Evolutionary conservation across 108 stramenopile genomes (phyloP), one percentile per base, ranked within the genome.

Genomic region (Skeletonema grethae): DNA sequence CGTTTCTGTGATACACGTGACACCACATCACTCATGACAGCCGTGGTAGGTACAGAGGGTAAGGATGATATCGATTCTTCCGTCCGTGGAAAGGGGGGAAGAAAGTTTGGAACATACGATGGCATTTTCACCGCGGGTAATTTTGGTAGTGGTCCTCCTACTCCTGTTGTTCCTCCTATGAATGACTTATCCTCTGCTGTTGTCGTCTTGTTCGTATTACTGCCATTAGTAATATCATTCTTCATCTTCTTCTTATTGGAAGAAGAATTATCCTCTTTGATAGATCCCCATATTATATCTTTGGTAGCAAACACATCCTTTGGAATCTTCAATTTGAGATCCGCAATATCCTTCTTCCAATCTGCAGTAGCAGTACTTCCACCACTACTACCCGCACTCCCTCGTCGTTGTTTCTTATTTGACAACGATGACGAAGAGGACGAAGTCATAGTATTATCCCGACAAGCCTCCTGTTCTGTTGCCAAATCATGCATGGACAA

Each of bases 401-500:
- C 60, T 61, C 60, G 60, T 36, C 60, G 60, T 61, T 61, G 60
- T 20, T 36, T 32, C 60, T 61, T 61, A 36, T 8, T 53, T 16
- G 50, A 53, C 2, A 10, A 5, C 22, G 50, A 53, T 8, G 7
- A 20, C 7, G 50, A 53, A 2, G 20, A 53, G 8, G 50, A 7
- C 0, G 50, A 43, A 43, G 50, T 32, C 4, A 16, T 32, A 24
- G 64, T 34, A 11, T 7, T 38, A 39, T 71, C 79, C 25, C 71
- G 65, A 64, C 79, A 80, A 36, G 79, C 64, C 36, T 84, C 70
- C 24, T n/a, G 31, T 25, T 82, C 85, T 15, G 75, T 84, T 10
- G 72, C 76, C 18, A 69, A 63, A 39, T 71, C 73, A 57, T 86
- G 84, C 36, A 89, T 22, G 9, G 86, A 87, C 22, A 77, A 73